These are phyloP conservation scores for Agastache rugosa DNA, from an alignment of 257 asterid species.

Conservation along the genomic window DNA sequence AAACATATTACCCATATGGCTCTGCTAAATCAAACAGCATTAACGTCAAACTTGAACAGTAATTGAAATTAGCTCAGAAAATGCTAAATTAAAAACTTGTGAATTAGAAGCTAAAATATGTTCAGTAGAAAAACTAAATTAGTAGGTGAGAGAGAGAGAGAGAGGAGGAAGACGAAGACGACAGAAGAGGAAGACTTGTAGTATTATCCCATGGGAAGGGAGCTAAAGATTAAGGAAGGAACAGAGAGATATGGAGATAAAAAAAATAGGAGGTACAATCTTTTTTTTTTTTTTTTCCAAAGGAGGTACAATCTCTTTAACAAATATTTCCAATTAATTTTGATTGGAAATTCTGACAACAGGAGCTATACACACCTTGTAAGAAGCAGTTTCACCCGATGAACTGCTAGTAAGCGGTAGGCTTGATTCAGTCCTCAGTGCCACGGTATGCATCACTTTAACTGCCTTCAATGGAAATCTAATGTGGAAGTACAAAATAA, in stretches of 20 bases:
- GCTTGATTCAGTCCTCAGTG: constrained; percentile 84
- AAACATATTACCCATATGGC: constrained; percentile 92
- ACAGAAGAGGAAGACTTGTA: background rate
- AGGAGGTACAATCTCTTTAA: background rate
- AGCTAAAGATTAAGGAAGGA: background rate
- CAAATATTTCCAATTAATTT: background rate
- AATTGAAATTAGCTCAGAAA: constrained; percentile 2
- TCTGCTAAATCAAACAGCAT: constrained; percentile 52
- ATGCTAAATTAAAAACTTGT: background rate
- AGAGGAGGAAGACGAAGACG: background rate
- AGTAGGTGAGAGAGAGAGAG: background rate
- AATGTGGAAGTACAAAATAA: constrained; percentile 13
- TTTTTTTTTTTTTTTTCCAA: no score
- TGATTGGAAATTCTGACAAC: background rate
- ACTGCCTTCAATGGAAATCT: constrained; percentile 96
- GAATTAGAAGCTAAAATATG: background rate
- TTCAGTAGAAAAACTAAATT: background rate
- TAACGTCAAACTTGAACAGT: constrained; percentile 20
- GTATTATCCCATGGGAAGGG: background rate
- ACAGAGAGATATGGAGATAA: constrained; percentile 11
- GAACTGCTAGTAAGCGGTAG: constrained; percentile 46
- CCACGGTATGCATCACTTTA: constrained; percentile 94
- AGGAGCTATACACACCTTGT: constrained; percentile 58
- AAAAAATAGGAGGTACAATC: background rate
- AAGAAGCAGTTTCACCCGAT: constrained; percentile 48